Percentiles rank a stretch among this genome's conserved stretches.
Evolutionary conservation across 2,329 filamentous ascomycete species (phyloP).

Genomic region (Aaosphaeria pasadenensis): DNA sequence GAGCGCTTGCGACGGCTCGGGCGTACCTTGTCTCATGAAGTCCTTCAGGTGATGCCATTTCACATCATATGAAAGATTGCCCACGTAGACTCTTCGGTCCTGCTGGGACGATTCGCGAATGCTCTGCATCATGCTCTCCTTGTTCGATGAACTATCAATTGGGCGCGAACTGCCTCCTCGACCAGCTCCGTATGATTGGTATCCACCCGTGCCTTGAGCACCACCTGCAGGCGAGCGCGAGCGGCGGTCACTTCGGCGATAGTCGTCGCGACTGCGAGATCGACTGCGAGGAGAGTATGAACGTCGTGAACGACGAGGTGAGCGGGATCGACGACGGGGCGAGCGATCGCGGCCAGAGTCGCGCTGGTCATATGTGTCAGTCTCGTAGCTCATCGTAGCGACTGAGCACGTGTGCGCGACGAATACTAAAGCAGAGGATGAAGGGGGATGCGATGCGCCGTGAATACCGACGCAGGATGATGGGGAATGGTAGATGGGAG

Average conservation of each 20-base stretch:
- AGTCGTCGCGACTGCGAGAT: slow-evolving; percentile 71
- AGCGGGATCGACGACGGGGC: slow-evolving; percentile 60
- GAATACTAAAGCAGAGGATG: background rate
- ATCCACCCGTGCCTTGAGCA: slow-evolving; percentile 66
- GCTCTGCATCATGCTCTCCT: slow-evolving; percentile 94
- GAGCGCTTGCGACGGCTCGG: slow-evolving; percentile 11
- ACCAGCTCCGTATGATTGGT: slow-evolving; percentile 56
- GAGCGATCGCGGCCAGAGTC: slow-evolving; percentile 52
- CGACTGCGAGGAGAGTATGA: slow-evolving; percentile 63
- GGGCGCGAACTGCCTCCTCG: slow-evolving; percentile 54
- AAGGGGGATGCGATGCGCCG: background rate
- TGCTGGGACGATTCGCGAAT: slow-evolving; percentile 95
- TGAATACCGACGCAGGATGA: background rate
- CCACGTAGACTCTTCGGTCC: slow-evolving; percentile 98
- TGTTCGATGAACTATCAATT: slow-evolving; percentile 78
- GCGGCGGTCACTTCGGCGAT: slow-evolving; percentile 46
- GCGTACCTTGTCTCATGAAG: slow-evolving; percentile 98
- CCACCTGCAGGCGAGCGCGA: slow-evolving; percentile 86
- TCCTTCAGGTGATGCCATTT: slow-evolving; percentile 99
- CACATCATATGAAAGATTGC: slow-evolving; percentile 98
- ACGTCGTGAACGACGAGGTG: slow-evolving; percentile 53
- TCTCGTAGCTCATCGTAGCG: slow-evolving; percentile 33
- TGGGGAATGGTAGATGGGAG: background rate
- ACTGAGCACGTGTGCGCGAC: slow-evolving; percentile 5
- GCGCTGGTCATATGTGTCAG: slow-evolving; percentile 37